Conservation (phyloP, 179 eudicot genomes). For the Camellia oleifera region DNA sequence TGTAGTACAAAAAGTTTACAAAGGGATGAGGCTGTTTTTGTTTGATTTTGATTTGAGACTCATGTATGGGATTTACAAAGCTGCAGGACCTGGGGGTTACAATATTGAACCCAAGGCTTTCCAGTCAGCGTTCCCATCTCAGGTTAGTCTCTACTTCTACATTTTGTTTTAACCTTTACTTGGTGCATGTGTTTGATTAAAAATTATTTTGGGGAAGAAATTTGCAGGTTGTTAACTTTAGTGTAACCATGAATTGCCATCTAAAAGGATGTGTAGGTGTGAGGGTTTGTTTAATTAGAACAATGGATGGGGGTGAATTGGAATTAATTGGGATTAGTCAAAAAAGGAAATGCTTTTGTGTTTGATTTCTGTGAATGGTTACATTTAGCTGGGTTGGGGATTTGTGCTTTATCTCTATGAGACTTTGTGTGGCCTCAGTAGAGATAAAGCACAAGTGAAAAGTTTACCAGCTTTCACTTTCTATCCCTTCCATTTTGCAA, state of each 20-base stretch:
- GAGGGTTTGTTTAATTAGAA: too few relatives aligned
- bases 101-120: conserved; percentile 91
- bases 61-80: conserved; percentile 94
- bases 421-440: too few relatives aligned
- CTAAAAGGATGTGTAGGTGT: background rate
- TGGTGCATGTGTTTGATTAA: background rate
- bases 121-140: conserved; percentile 83
- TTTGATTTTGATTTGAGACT: conserved; percentile 74
- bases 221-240: background rate
- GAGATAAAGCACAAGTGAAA: too few relatives aligned
- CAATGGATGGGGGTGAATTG: too few relatives aligned
- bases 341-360: too few relatives aligned
- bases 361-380: too few relatives aligned
- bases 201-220: background rate
- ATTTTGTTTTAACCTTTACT: background rate
- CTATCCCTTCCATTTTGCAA: too few relatives aligned
- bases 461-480: too few relatives aligned
- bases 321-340: too few relatives aligned
- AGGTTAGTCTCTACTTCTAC: conserved; percentile 46
- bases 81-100: conserved; percentile 85
- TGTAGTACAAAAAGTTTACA: conserved; percentile 62
- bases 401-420: too few relatives aligned
- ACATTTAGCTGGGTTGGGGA: too few relatives aligned
- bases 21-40: conserved; percentile 87
- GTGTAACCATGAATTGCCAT: background rate